Evolutionary conservation across 2,329 filamentous ascomycete species (phyloP).

Genomic region (Stagonosporopsis tanaceti): DNA sequence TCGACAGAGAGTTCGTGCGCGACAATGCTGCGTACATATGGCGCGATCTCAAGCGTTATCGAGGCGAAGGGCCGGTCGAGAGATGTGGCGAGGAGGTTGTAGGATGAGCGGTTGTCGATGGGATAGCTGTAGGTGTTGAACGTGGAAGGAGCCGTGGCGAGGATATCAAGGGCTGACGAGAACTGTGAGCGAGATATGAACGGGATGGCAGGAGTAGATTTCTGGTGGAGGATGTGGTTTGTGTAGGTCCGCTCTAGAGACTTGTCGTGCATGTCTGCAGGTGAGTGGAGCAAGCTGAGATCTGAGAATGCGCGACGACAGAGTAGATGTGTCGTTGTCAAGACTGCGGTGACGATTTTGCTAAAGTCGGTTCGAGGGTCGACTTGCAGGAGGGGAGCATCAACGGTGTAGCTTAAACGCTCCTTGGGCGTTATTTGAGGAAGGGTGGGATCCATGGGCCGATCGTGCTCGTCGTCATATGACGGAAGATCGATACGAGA

Average conservation of each 20-base stretch:
- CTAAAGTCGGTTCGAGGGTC: slow-evolving; percentile 58
- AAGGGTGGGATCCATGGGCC: slow-evolving; percentile 68
- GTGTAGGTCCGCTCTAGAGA: slow-evolving; percentile 28
- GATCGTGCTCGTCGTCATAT: slow-evolving; percentile 42
- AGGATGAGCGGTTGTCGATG: slow-evolving; percentile 42
- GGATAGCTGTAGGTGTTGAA: slow-evolving; percentile 40
- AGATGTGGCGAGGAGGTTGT: slow-evolving; percentile 70
- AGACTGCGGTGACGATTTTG: slow-evolving; percentile 46
- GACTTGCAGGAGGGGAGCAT: slow-evolving; percentile 62
- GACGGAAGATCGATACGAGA: slow-evolving; percentile 59
- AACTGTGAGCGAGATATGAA: slow-evolving; percentile 52
- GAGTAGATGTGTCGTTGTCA: slow-evolving; percentile 38
- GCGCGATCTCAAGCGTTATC: slow-evolving; percentile 80
- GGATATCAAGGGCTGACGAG: slow-evolving; percentile 59
- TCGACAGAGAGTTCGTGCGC: slow-evolving; percentile 77
- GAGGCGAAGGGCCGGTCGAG: slow-evolving; percentile 76
- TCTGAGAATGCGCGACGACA: slow-evolving; percentile 26
- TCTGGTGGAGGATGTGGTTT: slow-evolving; percentile 37
- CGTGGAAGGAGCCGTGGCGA: slow-evolving; percentile 41
- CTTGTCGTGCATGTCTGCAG: neutral
- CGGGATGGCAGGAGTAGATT: slow-evolving; percentile 28
- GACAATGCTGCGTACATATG: slow-evolving; percentile 87
- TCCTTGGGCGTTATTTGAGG: slow-evolving; percentile 65
- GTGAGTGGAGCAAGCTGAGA: neutral
- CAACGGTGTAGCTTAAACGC: slow-evolving; percentile 63